Base-by-base conservation (phyloP, 2,329 filamentous ascomycete species). In the Talaromyces sp. region DNA sequence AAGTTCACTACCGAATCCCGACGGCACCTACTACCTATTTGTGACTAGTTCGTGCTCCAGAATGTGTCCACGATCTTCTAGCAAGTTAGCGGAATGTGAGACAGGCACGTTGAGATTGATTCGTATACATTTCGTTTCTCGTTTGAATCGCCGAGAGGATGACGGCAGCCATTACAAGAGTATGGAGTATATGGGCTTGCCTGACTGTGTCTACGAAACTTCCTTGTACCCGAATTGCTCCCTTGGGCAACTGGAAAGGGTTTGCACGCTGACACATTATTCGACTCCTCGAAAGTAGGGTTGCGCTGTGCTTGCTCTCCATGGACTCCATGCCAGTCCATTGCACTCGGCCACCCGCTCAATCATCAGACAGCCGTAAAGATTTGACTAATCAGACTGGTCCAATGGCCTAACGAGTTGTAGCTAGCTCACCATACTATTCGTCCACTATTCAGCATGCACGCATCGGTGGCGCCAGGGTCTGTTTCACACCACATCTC, bases 401-500 rank as follows among this genome's bases (percentile, higher is more conserved):
- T 31, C 42, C 44, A 48, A 50, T 1, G 16, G 18, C 12, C 50
- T 54, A 54, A 33, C 48, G 48, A 52, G 28, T 28, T 16, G 37
- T 9, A 16, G 25, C 55, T 37, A 60, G 40, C 3, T 25, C 55
- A 18, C 58, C 37, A 40, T 40, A 11, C 11, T 11, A 57, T 42
- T 42, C 23, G 60, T 44, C 39, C 5, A 18, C n/a, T 48, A 55
- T n/a, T 2, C 31, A 35, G 14, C 21, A 35, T 40, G 28, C 33
- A 35, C 23, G 54, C 54, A 57, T 42, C 35, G 31, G 46, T 44
- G 46, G 46, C 48, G 46, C 48, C 37, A 42, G 42, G 58, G 28
- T 60, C 31, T 39, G 58, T 61, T 61, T 61, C 46, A 55, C 42
- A 57, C 33, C 25, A 35, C 9, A 21, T 23, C 11, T n/a, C n/a